Evolutionary conservation across 2,329 filamentous ascomycete genomes (phyloP).

Genomic region (Cadophora malorum): DNA sequence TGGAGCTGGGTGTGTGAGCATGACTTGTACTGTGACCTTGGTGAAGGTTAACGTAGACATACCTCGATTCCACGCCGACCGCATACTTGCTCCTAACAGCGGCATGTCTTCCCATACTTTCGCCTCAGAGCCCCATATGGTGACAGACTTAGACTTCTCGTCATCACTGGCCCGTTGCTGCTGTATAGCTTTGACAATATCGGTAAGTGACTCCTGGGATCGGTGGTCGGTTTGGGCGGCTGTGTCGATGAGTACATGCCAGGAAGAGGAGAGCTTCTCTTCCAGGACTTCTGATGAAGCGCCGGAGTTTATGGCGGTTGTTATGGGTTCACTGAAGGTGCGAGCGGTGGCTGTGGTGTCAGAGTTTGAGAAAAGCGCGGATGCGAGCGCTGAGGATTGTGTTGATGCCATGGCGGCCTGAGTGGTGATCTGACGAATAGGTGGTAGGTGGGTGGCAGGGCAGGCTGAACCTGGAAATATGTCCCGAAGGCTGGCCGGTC

Average conservation of each 20-base stretch:
- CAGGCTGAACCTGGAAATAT: background rate
- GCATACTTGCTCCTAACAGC: slow-evolving; percentile 11
- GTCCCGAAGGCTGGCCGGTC: background rate
- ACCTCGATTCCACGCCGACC: slow-evolving; percentile 18
- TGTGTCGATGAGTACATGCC: background rate
- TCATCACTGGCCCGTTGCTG: background rate
- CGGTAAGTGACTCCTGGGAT: background rate
- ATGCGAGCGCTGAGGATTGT: background rate
- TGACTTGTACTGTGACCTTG: background rate
- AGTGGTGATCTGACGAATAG: too few relatives aligned
- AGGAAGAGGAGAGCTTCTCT: slow-evolving; percentile 11
- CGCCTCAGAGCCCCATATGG: slow-evolving; percentile 3
- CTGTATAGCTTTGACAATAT: background rate
- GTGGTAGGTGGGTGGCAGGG: background rate
- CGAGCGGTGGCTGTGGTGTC: background rate
- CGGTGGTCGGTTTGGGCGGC: slow-evolving; percentile 8
- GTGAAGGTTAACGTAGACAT: background rate
- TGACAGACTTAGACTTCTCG: background rate
- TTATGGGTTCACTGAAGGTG: slow-evolving; percentile 8
- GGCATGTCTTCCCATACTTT: slow-evolving; percentile 13
- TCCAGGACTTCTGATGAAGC: slow-evolving; percentile 7
- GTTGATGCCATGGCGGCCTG: background rate
- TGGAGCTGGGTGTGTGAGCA: background rate
- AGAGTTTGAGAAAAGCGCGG: background rate
- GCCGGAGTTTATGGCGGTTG: background rate